phyloP scores from a whole-genome alignment of 139 green algal genomes.

The Mesotaenium endlicherianum region DNA sequence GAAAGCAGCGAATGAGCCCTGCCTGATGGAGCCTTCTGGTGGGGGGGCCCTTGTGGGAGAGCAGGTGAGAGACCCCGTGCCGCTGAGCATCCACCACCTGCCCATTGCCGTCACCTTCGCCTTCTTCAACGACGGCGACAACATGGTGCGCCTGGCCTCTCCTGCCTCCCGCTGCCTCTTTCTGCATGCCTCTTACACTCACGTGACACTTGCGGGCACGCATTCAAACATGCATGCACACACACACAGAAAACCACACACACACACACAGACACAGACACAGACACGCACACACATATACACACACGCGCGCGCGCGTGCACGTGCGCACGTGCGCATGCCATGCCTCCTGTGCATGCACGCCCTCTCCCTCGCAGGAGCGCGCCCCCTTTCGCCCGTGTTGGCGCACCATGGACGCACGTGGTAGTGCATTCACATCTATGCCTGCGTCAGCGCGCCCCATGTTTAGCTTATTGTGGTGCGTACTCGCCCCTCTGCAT shows the following conservation, averaged over 20 bases:
- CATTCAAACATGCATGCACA: neutral
- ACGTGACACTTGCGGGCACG: neutral
- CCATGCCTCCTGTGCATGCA: no score
- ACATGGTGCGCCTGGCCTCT: conserved; percentile 3
- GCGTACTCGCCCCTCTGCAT: no score
- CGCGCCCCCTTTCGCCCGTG: no score
- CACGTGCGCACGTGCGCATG: no score
- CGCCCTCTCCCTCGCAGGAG: no score
- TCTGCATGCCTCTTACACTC: neutral
- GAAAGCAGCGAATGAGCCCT: no score
- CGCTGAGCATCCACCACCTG: conserved; percentile 85
- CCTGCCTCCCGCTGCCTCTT: neutral
- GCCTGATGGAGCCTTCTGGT: no score
- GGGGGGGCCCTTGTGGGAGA: no score
- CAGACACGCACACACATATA: neutral
- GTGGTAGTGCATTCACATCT: no score
- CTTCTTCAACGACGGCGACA: conserved; percentile 68
- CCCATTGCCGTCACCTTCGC: conserved; percentile 79
- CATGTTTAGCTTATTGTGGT: no score
- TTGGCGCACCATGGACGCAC: no score
- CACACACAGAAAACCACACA: neutral
- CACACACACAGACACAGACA: neutral
- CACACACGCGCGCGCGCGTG: neutral
- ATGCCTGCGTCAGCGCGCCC: no score
- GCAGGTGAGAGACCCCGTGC: conserved; percentile 72